A percentile compares a stretch with the other conserved stretches of the same genome.
These are phyloP conservation scores for Sarcodon sp. DNA, from an alignment of 768 basidiomycete genomes.

Conservation along the genomic window DNA sequence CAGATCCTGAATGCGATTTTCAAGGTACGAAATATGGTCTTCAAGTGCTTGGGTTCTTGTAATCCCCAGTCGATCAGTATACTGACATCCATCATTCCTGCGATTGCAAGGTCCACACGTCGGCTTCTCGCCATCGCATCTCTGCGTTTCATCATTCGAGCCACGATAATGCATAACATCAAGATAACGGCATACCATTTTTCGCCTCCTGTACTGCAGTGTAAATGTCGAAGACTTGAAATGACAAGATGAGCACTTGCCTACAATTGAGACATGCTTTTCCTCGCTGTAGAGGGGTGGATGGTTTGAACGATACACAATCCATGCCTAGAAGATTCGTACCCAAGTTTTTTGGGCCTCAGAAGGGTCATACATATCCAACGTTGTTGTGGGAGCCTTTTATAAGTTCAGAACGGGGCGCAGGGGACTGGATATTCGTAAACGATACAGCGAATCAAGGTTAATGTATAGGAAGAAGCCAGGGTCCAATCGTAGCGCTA, in stretches of 20 bases:
- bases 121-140: constrained; percentile 56
- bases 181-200: constrained; percentile 23
- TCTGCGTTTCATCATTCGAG: constrained; percentile 20
- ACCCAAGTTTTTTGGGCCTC: background rate
- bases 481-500: too few species aligned
- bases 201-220: constrained; percentile 25
- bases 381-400: too few species aligned
- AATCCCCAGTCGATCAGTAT: constrained; percentile 48
- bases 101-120: constrained; percentile 50
- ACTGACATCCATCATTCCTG: constrained; percentile 59
- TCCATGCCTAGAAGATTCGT: background rate
- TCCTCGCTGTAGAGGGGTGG: constrained; percentile 26
- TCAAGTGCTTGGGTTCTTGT: constrained; percentile 49
- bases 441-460: too few species aligned
- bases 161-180: background rate
- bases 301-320: constrained; percentile 1
- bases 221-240: background rate
- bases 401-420: too few species aligned
- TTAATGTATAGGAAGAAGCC: too few species aligned
- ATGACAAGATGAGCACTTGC: constrained; percentile 15
- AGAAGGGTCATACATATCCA: background rate
- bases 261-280: constrained; percentile 41
- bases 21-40: constrained; percentile 41
- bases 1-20: constrained; percentile 31
- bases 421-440: too few species aligned